Conservation (phyloP, 1,284 basidiomycete genomes). For the Apiotrichum mycotoxinovorans region DNA sequence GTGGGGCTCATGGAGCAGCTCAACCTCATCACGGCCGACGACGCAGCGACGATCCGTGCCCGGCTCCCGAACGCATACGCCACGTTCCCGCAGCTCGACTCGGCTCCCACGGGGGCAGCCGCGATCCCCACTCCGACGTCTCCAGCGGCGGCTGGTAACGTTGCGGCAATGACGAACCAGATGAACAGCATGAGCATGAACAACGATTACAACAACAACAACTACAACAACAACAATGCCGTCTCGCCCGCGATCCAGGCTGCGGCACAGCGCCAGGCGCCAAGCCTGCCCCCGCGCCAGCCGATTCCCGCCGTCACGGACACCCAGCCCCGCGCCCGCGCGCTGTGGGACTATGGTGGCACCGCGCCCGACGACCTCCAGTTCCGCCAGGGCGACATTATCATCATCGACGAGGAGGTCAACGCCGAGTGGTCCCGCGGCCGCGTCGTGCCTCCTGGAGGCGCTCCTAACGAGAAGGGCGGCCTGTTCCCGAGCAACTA, state of each 20-base stretch:
- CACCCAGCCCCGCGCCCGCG: slow-evolving; percentile 25
- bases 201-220: too few relatives aligned
- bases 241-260: background rate
- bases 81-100: slow-evolving; percentile 22
- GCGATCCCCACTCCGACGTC: background rate
- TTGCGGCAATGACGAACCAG: background rate
- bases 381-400: slow-evolving; percentile 40
- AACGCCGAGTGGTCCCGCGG: slow-evolving; percentile 47
- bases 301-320: background rate
- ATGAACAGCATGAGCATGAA: slow-evolving; percentile 7
- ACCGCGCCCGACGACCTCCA: slow-evolving; percentile 40
- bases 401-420: slow-evolving; percentile 47
- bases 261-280: background rate
- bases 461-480: slow-evolving; percentile 25
- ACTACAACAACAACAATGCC: too few relatives aligned
- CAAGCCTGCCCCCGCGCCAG: background rate
- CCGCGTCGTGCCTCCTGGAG: slow-evolving; percentile 35
- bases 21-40: slow-evolving; percentile 28
- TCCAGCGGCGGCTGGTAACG: background rate
- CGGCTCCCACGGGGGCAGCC: background rate
- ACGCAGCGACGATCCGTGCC: slow-evolving; percentile 36
- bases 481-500: slow-evolving; percentile 47
- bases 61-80: slow-evolving; percentile 31
- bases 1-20: slow-evolving; percentile 40
- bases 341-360: slow-evolving; percentile 46